Percentiles rank a stretch among this genome's conserved stretches.
These are phyloP conservation scores for Phtheirospermum japonicum DNA, from an alignment of 257 asterid species.

Conservation along the genomic window DNA sequence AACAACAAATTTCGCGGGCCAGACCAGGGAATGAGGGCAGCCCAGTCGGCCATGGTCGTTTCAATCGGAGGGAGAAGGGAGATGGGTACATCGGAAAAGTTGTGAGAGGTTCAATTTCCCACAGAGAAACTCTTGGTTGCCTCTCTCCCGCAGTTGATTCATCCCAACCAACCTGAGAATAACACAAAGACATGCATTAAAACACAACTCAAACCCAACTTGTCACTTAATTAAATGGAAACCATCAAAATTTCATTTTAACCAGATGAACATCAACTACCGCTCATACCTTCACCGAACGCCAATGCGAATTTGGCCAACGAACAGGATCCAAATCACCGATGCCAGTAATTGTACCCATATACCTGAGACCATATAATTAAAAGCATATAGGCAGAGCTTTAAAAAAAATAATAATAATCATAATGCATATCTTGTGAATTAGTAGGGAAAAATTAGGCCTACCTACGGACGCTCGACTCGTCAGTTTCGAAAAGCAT, in stretches of 20 bases:
- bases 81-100: slow-evolving; percentile 94
- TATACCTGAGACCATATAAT: slow-evolving; percentile 51
- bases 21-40: too few species aligned
- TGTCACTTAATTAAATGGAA: too few species aligned
- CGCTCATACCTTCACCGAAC: slow-evolving; percentile 72
- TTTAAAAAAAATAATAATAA: background rate
- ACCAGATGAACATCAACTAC: background rate
- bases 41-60: slow-evolving; percentile 94
- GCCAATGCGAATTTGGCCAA: slow-evolving; percentile 96
- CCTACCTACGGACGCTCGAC: slow-evolving; percentile 88
- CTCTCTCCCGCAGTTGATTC: slow-evolving; percentile 97
- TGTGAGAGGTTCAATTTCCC: slow-evolving; percentile 89
- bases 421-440: too few species aligned
- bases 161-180: slow-evolving; percentile 90
- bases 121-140: slow-evolving; percentile 88
- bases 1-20: too few species aligned
- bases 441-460: slow-evolving; percentile 7
- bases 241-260: background rate
- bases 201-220: too few species aligned
- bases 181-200: too few species aligned
- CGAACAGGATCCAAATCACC: slow-evolving; percentile 85
- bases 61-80: slow-evolving; percentile 81
- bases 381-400: background rate
- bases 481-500: slow-evolving; percentile 96
- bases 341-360: slow-evolving; percentile 89